A percentile compares a stretch with the other conserved stretches of the same genome.
phyloP scores from a whole-genome alignment of 2,329 filamentous ascomycete species.

The Hypoxylon sp. region DNA sequence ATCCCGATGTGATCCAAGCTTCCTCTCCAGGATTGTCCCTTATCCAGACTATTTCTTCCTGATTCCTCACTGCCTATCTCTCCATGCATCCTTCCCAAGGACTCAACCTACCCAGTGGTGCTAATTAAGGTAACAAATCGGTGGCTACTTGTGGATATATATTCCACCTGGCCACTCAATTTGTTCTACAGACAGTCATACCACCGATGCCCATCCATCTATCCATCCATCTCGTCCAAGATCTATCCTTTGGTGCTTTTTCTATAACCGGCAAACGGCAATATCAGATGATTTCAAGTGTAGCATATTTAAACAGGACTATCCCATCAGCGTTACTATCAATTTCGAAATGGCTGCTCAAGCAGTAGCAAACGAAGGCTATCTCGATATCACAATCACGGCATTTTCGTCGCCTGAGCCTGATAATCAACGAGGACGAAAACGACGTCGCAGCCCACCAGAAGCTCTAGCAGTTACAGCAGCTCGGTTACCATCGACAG shows the following conservation, averaged over 20 bases:
- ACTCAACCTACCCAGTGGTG: conserved; percentile 6
- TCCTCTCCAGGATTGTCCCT: conserved; percentile 20
- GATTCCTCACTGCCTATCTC: conserved; percentile 25
- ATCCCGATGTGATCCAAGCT: conserved; percentile 37
- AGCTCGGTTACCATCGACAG: conserved; percentile 54
- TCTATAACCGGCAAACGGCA: conserved; percentile 15
- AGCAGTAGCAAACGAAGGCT: conserved; percentile 44
- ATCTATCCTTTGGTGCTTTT: conserved; percentile 17
- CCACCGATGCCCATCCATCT: conserved; percentile 3
- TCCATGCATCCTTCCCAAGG: conserved; percentile 21
- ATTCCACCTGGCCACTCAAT: conserved; percentile 4
- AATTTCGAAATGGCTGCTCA: conserved; percentile 46
- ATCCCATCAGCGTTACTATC: not conserved
- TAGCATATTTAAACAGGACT: conserved; percentile 10
- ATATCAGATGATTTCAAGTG: conserved; percentile 10
- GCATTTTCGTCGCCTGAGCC: conserved; percentile 53
- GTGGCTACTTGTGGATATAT: conserved; percentile 16
- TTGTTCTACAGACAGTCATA: conserved; percentile 11
- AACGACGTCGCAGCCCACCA: conserved; percentile 56
- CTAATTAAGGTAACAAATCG: conserved; percentile 21
- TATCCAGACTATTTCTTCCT: conserved; percentile 34
- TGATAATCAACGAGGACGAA: conserved; percentile 57
- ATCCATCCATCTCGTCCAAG: conserved; percentile 17
- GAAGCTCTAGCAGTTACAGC: conserved; percentile 47
- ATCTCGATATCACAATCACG: conserved; percentile 48